Conservation (phyloP, 1,139 yeast species). For the Candida labiduridarum region DNA sequence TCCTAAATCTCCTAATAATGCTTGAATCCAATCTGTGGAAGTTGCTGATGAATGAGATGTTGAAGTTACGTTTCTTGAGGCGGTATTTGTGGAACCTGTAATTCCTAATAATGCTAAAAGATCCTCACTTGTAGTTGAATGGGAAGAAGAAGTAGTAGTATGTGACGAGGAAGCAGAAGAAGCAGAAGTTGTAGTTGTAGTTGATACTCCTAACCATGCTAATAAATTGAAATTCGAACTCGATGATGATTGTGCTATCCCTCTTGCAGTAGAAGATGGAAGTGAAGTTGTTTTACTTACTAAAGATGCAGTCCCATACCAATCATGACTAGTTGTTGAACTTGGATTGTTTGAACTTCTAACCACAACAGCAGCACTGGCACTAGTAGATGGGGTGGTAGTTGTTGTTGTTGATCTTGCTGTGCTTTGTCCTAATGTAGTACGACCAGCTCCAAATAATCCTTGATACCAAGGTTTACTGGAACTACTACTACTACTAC, state of each 20-base stretch:
- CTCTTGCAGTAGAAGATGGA: neutral
- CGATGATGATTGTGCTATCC: neutral
- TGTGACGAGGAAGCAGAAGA: neutral
- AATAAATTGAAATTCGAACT: neutral
- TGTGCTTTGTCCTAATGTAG: conserved; percentile 8
- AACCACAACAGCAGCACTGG: neutral
- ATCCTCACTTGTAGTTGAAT: neutral
- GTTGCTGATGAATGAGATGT: neutral
- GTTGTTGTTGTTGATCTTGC: conserved; percentile 2
- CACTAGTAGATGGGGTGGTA: neutral
- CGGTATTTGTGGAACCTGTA: neutral
- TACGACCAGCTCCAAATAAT: conserved; percentile 8
- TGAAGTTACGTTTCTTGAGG: neutral
- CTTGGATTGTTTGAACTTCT: neutral
- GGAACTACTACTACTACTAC: neutral
- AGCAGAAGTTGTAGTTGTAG: neutral
- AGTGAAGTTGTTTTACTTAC: neutral
- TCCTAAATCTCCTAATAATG: neutral
- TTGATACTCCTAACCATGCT: neutral
- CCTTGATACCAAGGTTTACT: conserved; percentile 8
- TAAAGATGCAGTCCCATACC: neutral
- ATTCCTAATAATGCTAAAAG: neutral
- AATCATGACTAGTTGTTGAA: conserved; percentile 1
- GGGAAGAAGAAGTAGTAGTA: neutral
- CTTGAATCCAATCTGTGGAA: neutral